A percentile compares a stretch with the other conserved stretches of the same genome.
Conservation (phyloP, 2,329 filamentous ascomycete genomes). For the Macrophomina tecta region DNA sequence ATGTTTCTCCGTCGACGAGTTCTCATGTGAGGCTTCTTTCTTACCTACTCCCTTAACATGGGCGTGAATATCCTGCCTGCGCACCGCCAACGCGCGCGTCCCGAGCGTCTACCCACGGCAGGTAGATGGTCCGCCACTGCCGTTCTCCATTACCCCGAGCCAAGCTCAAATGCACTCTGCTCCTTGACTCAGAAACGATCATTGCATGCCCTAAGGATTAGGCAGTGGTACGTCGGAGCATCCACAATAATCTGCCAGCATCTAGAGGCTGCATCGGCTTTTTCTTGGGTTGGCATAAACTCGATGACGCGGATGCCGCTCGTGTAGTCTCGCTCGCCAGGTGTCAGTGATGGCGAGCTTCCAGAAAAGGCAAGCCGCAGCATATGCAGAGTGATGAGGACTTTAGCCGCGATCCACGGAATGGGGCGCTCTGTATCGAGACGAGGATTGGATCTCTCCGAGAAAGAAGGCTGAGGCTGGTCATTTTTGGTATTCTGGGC, state of each 20-base stretch:
- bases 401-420: not conserved
- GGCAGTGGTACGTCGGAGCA: no score
- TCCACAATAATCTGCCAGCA: not conserved
- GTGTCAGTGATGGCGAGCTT: not conserved
- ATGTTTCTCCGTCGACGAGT: no score
- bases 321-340: not conserved
- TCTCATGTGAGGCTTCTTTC: no score
- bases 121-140: not conserved
- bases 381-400: not conserved
- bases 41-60: no score
- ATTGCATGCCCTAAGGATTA: not conserved
- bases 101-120: no score
- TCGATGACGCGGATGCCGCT: not conserved
- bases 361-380: not conserved
- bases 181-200: not conserved
- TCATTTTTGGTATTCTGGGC: not conserved
- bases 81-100: no score
- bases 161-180: not conserved
- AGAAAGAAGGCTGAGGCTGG: not conserved
- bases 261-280: not conserved
- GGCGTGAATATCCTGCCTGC: no score
- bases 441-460: not conserved
- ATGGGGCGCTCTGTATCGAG: not conserved
- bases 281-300: not conserved
- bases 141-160: not conserved